Base-by-base conservation (phyloP, 208 protist genomes). In the Trypanosomatidae sp. region DNA sequence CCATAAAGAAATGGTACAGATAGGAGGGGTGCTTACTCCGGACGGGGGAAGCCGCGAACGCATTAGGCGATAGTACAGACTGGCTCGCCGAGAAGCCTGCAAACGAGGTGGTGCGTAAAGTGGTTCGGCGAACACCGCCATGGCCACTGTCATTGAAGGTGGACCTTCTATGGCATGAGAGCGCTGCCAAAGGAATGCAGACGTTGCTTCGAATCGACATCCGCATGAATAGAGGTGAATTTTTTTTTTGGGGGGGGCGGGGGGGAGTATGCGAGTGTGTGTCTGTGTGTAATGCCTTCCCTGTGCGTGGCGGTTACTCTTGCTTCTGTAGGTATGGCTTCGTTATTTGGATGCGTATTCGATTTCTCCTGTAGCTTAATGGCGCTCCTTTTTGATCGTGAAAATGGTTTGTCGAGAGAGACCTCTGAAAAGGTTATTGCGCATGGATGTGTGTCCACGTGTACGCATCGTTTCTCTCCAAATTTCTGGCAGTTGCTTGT, bases 1-100 rank as follows among this genome's bases (percentile, higher is more conserved):
- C 89, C 87, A 94, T 91, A 62, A 91, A 91, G 28, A 79, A 55
- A 36, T 78, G 53, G 62, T 91, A 89, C 3, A 93, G 75, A 55
- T 80, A 80, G 25, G 67, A 70, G 9, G 74, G 68, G 0, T 55
- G 59, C 13, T 62, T 53, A 22, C 44, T 3, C 36, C 67, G 73
- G 3, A 58, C 28, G 25, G 50, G 12, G 19, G 72, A 12, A 5
- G 73, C 0, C 25, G 30, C 66, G 44, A 15, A 25, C n/a, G 44
- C 15, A 28, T 19, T 65, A 10, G 30, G 25, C 13, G 64, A 30
- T 0, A 41, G 1, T 55, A 8, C 33, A 41, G 49, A 19, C 66
- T 22, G 28, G 22, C 49, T 52, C 25, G 10, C 44, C 30, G 47
- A 28, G 15, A 12, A 69, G 3, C 39, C 6, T 13, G 17, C n/a